A percentile compares a stretch with the other conserved stretches of the same genome.
These are phyloP conservation scores for Colletotrichum orchidophilum DNA, from an alignment of 2,329 filamentous ascomycete genomes.

Conservation along the genomic window DNA sequence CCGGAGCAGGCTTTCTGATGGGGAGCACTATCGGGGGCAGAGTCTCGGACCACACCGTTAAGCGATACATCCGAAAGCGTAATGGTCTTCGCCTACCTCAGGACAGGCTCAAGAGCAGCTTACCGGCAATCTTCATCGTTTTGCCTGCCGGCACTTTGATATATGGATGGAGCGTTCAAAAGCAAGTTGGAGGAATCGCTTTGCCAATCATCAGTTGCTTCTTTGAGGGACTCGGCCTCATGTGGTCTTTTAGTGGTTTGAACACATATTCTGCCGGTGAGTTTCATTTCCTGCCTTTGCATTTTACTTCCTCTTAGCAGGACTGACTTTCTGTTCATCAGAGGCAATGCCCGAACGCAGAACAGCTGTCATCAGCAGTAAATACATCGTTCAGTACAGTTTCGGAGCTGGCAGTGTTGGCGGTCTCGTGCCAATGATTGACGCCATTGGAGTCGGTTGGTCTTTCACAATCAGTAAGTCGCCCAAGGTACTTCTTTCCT, in stretches of 20 bases:
- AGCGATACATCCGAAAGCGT: conserved; percentile 65
- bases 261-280: conserved; percentile 51
- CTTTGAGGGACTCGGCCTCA: conserved; percentile 44
- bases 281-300: background rate
- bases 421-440: conserved; percentile 60
- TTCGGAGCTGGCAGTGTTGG: conserved; percentile 55
- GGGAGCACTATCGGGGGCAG: conserved; percentile 75
- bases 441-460: conserved; percentile 61
- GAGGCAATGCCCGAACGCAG: conserved; percentile 33
- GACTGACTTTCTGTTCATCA: background rate
- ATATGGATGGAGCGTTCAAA: conserved; percentile 68
- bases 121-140: conserved; percentile 67
- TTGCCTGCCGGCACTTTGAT: conserved; percentile 73
- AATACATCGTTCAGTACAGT: conserved; percentile 35
- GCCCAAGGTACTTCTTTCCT: accelerated
- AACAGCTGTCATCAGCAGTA: conserved; percentile 34
- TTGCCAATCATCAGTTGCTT: conserved; percentile 46
- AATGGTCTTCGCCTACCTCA: conserved; percentile 69
- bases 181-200: conserved; percentile 43
- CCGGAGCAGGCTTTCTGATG: conserved; percentile 71
- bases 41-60: conserved; percentile 73
- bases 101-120: conserved; percentile 70
- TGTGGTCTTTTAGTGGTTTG: conserved; percentile 48
- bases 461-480: conserved; percentile 53
- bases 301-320: too few species aligned